A percentile compares a stretch with the other conserved stretches of the same genome.
Conservation (phyloP, 176 grass and related monocot species). For the Zizania latifolia region DNA sequence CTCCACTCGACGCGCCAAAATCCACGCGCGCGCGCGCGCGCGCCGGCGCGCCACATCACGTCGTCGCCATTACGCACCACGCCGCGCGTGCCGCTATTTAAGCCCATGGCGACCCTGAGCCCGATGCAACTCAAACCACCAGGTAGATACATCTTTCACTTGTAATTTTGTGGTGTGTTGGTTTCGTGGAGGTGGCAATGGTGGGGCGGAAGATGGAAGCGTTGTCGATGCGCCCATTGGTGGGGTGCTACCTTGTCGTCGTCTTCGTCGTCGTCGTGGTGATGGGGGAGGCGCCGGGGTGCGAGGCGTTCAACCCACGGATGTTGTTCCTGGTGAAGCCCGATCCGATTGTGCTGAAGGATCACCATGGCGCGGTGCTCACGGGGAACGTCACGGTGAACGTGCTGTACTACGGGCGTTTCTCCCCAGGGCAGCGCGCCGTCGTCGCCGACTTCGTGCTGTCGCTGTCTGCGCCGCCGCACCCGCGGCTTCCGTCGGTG, state of each 20-base stretch:
- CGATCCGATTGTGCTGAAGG: constrained; percentile 52
- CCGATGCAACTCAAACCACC: neutral
- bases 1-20: neutral
- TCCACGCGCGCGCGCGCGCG: neutral
- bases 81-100: neutral
- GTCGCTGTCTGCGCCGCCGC: constrained; percentile 15
- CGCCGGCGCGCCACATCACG: neutral
- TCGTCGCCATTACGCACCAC: neutral
- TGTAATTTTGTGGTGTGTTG: neutral
- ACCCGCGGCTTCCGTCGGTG: constrained; percentile 31
- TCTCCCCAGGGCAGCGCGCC: constrained; percentile 50
- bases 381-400: constrained; percentile 65
- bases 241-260: neutral
- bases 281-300: neutral
- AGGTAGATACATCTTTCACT: neutral
- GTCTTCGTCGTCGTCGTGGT: neutral
- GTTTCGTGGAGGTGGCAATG: neutral
- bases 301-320: constrained; percentile 37
- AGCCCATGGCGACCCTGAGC: neutral
- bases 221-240: neutral
- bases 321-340: constrained; percentile 64
- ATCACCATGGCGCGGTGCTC: constrained; percentile 63
- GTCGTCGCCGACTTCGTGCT: constrained; percentile 62
- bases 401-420: constrained; percentile 74
- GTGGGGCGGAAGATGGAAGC: neutral